Percentiles rank a stretch among this genome's conserved stretches.
phyloP scores from a whole-genome alignment of 371 early-diverging fungal species.

The Mortierella sp. region DNA sequence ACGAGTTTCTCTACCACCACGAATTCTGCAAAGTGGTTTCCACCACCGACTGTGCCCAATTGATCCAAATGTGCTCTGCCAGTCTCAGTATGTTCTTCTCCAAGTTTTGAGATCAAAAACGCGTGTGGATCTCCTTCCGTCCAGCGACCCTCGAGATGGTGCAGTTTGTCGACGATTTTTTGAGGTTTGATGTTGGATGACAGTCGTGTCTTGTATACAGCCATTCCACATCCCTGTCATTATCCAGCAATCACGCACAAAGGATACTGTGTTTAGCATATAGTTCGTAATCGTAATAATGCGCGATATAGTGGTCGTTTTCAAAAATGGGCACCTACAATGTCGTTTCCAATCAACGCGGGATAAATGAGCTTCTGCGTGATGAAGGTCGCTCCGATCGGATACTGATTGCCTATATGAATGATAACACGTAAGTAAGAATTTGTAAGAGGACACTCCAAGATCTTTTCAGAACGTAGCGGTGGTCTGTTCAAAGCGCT shows the following conservation, averaged over 20 bases:
- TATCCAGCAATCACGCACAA: background rate
- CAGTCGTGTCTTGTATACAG: constrained; percentile 53
- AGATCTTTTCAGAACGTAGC: too few relatives aligned
- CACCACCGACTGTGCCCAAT: constrained; percentile 65
- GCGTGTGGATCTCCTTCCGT: constrained; percentile 50
- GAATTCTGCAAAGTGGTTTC: constrained; percentile 71
- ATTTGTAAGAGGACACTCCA: background rate
- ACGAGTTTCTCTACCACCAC: constrained; percentile 55
- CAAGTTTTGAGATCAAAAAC: constrained; percentile 34
- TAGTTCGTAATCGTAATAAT: too few relatives aligned
- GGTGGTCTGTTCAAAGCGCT: too few relatives aligned
- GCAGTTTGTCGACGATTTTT: constrained; percentile 44
- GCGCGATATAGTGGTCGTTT: too few relatives aligned
- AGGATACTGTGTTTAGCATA: too few relatives aligned
- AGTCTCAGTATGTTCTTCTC: constrained; percentile 38
- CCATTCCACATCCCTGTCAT: constrained; percentile 62
- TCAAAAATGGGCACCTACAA: too few relatives aligned
- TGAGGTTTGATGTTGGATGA: constrained; percentile 38
- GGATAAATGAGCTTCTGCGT: constrained; percentile 58
- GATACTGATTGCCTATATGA: constrained; percentile 47
- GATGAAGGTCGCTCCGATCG: constrained; percentile 59
- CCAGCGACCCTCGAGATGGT: constrained; percentile 57
- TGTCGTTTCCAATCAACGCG: constrained; percentile 65
- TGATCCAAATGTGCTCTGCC: constrained; percentile 45
- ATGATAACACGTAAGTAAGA: background rate